These are phyloP conservation scores for Sporobolomyces roseus DNA, from an alignment of 768 basidiomycete genomes.

Conservation along the genomic window DNA sequence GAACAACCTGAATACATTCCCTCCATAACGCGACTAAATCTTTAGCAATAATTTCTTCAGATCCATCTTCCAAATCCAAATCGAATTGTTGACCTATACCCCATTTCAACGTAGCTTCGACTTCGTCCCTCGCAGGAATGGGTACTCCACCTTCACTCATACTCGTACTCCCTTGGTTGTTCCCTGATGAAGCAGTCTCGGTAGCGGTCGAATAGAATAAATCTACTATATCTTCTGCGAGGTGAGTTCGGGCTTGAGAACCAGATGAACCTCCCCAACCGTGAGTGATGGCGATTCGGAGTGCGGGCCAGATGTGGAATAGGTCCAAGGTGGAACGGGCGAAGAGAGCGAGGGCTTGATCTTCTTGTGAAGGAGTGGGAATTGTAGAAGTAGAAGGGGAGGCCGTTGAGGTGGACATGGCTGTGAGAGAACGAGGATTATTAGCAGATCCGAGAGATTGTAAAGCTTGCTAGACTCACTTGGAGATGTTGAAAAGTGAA, in stretches of 20 bases:
- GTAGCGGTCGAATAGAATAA: slow-evolving; percentile 55
- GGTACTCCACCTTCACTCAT: slow-evolving; percentile 34
- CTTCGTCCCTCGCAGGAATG: slow-evolving; percentile 64
- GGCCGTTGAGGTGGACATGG: too few relatives aligned
- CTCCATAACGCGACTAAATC: slow-evolving; percentile 69
- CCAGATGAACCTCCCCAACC: slow-evolving; percentile 77
- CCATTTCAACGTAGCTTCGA: slow-evolving; percentile 77
- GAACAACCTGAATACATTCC: slow-evolving; percentile 41
- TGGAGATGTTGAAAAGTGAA: too few relatives aligned
- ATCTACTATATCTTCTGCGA: slow-evolving; percentile 61
- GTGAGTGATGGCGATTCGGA: slow-evolving; percentile 78
- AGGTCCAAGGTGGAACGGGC: slow-evolving; percentile 81
- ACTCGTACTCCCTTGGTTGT: neutral
- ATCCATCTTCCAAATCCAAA: slow-evolving; percentile 75
- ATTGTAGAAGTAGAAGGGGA: neutral
- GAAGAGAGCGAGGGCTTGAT: slow-evolving; percentile 58
- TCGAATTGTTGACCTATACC: slow-evolving; percentile 86
- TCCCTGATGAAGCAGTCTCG: slow-evolving; percentile 6
- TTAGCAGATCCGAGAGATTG: too few relatives aligned
- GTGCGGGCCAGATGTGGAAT: slow-evolving; percentile 75
- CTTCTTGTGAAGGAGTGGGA: slow-evolving; percentile 6
- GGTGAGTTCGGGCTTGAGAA: slow-evolving; percentile 48
- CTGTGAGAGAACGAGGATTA: too few relatives aligned
- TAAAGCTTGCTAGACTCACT: too few relatives aligned
- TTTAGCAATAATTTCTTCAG: slow-evolving; percentile 65